Base-by-base conservation (phyloP, 129 eudicot genomes). In the Logfia minima region DNA sequence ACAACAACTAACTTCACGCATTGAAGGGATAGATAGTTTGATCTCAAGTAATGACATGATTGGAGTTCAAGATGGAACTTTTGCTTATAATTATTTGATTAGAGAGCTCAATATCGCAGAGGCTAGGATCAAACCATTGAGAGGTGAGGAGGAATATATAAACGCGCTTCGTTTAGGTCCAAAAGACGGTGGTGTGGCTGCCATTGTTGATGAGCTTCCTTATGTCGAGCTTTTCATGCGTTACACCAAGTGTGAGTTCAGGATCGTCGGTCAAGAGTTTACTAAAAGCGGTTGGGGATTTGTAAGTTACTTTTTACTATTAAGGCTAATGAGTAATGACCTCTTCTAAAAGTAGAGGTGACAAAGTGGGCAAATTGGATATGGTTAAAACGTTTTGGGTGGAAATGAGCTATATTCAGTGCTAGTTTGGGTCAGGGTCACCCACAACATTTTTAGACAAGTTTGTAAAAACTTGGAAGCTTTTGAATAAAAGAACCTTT, bases 221-320 rank as follows among this genome's bases (percentile, higher is more conserved):
- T 92, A 92, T 19, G 60, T 92, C n/a, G 86, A 92, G 84, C 82
- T 92, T 23, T 89, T 92, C 82, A 79, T 92, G 85, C 76, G 87
- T n/a, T 82, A 71, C 81, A 85, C 89, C 45, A 80, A 86, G 66
- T 92, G 97, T 24, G 72, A 70, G 51, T 89, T 89, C 83, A 83
- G 83, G 75, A 85, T 75, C 32, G 96, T 92, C 21, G 97, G 97
- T 60, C 86, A 80, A 70, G 96, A 92, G 80, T 92, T 92, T 60
- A 92, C 97, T 4, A 89, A 85, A 79, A 87, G 92, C 43, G 97
- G 97, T 67, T 92, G 97, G 97, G 97, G 97, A 60, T 92, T 92
- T 41, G 97, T 92, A 83, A 92, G 97, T 89, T 65, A 60, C 34
- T 70, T 82, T 18, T 21, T 7, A 6, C 6, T 11, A 4, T 10